Evolutionary conservation across 1,284 basidiomycete genomes (phyloP).

Genomic region (Cutaneotrichosporon dermatis): DNA sequence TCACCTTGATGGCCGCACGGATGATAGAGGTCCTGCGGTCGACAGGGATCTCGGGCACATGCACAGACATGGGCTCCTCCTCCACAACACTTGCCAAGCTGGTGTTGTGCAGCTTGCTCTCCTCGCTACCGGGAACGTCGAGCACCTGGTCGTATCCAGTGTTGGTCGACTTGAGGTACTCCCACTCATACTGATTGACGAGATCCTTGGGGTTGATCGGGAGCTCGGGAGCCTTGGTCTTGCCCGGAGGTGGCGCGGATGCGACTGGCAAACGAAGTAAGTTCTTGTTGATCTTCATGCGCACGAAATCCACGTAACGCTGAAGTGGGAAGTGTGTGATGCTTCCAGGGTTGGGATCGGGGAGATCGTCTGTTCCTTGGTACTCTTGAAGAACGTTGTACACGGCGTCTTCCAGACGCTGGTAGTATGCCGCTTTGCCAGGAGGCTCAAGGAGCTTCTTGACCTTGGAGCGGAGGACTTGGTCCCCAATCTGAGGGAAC

Average conservation of each 20-base stretch:
- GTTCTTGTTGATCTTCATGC: conserved; percentile 75
- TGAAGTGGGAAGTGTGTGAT: conserved; percentile 69
- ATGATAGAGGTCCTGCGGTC: conserved; percentile 51
- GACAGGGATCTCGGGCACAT: not conserved
- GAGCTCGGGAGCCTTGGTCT: conserved; percentile 24
- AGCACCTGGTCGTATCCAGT: conserved; percentile 57
- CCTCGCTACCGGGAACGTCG: conserved; percentile 51
- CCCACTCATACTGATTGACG: conserved; percentile 58
- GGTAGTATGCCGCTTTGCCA: conserved; percentile 68
- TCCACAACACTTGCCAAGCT: conserved; percentile 56
- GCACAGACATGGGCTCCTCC: conserved; percentile 39
- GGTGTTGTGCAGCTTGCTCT: conserved; percentile 61
- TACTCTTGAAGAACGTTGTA: conserved; percentile 67
- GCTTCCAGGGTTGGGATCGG: conserved; percentile 66
- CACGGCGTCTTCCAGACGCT: conserved; percentile 76
- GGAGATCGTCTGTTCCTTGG: conserved; percentile 62
- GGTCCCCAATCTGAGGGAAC: conserved; percentile 56
- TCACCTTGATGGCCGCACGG: conserved; percentile 66
- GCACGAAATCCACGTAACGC: conserved; percentile 71
- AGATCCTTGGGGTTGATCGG: conserved; percentile 49
- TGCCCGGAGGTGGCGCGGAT: conserved; percentile 9
- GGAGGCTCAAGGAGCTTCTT: conserved; percentile 59
- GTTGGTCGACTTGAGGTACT: conserved; percentile 47
- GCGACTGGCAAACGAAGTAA: conserved; percentile 54
- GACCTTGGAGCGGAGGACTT: conserved; percentile 28